Percentiles rank a stretch among this genome's conserved stretches.
Evolutionary conservation across 2,329 filamentous ascomycete species (phyloP).

Genomic region (Acrodontium crateriforme): DNA sequence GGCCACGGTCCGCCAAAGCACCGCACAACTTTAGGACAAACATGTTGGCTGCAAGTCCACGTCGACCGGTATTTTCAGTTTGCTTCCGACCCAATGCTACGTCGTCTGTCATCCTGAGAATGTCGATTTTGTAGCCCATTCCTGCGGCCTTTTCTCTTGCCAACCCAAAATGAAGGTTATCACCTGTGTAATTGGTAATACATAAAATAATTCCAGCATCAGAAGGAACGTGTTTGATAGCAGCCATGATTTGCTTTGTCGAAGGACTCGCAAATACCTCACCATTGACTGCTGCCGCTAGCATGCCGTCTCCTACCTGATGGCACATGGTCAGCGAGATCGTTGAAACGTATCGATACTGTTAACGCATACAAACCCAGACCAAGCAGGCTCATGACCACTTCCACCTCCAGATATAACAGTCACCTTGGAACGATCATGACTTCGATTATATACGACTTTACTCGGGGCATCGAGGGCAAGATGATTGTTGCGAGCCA

Average conservation of each 20-base stretch:
- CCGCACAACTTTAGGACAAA: conserved; percentile 35
- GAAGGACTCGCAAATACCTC: conserved; percentile 36
- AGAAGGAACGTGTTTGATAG: conserved; percentile 31
- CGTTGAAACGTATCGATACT: no score
- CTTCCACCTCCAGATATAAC: conserved; percentile 35
- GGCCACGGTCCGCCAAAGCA: conserved; percentile 30
- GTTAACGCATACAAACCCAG: no score
- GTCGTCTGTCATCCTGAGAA: conserved; percentile 37
- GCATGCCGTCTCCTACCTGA: conserved; percentile 36
- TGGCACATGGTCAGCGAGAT: no score
- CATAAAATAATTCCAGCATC: conserved; percentile 34
- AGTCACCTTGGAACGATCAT: conserved; percentile 29
- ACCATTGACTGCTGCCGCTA: conserved; percentile 34
- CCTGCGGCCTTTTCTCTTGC: conserved; percentile 34
- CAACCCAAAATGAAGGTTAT: conserved; percentile 36
- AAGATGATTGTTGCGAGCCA: conserved; percentile 30
- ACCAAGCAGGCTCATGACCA: conserved; percentile 37
- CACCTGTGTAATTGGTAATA: conserved; percentile 38
- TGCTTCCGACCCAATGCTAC: conserved; percentile 35
- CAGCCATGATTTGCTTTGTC: conserved; percentile 37
- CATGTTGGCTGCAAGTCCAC: conserved; percentile 37
- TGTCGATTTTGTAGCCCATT: conserved; percentile 31
- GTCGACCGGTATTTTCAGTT: conserved; percentile 34
- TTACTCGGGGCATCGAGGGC: conserved; percentile 33
- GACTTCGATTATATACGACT: conserved; percentile 34